These are phyloP conservation scores for Eucalyptus tenuipes DNA, from an alignment of 345 rosid genomes.

Conservation along the genomic window DNA sequence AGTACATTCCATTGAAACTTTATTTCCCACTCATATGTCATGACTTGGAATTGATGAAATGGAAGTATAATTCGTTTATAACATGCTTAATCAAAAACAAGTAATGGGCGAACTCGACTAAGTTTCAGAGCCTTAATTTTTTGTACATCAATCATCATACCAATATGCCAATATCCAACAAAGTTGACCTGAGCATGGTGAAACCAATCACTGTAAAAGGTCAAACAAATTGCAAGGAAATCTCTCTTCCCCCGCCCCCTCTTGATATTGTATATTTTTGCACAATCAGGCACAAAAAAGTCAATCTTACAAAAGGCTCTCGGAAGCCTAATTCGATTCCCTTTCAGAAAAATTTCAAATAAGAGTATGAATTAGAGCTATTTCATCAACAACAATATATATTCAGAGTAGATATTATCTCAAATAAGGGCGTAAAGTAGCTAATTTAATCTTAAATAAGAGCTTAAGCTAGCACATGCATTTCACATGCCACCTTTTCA, in stretches of 20 bases:
- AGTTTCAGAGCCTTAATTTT: background rate
- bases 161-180: background rate
- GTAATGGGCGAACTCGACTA: background rate
- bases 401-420: rapidly evolving
- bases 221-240: background rate
- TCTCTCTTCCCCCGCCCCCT: background rate
- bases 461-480: no score
- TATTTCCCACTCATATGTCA: rapidly evolving
- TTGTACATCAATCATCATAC: background rate
- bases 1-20: background rate
- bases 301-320: no score
- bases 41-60: background rate
- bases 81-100: background rate
- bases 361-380: no score
- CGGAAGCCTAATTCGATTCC: no score
- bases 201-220: background rate
- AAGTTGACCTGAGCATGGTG: background rate
- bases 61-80: background rate
- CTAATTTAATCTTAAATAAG: no score
- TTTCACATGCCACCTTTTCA: no score
- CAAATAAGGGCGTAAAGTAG: rapidly evolving
- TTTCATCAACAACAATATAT: no score
- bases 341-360: no score
- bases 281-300: no score
- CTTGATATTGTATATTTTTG: no score